Evolutionary conservation across 306 rosid species (phyloP).

Genomic region (Begonia fuchsioides): DNA sequence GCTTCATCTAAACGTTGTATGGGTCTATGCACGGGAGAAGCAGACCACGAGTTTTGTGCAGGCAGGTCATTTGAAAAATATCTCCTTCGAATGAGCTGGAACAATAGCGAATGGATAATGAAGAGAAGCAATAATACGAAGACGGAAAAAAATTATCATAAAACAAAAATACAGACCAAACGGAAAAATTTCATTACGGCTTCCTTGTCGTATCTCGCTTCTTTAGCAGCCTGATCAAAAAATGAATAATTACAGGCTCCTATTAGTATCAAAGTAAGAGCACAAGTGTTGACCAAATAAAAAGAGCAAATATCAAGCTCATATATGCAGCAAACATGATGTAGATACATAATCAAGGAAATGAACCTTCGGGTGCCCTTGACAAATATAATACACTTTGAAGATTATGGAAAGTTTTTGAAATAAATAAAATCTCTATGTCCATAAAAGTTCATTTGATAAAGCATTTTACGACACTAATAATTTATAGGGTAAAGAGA

Average conservation of each 20-base stretch:
- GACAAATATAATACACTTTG: no score
- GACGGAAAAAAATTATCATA: no score
- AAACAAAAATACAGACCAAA: conserved; percentile 38
- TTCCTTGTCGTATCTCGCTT: conserved; percentile 91
- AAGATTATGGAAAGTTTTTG: no score
- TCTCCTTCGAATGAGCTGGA: conserved; percentile 83
- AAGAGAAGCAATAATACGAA: no score
- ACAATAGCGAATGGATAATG: neutral
- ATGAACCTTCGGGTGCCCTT: no score
- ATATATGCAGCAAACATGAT: neutral
- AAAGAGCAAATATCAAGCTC: neutral
- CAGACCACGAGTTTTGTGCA: conserved; percentile 50
- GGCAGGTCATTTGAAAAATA: conserved; percentile 79
- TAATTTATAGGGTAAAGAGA: no score
- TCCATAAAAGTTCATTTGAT: neutral
- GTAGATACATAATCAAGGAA: neutral
- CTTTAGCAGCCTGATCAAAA: conserved; percentile 80
- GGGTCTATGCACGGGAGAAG: conserved; percentile 40
- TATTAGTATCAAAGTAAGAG: no score
- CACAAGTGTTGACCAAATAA: no score
- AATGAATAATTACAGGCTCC: conserved; percentile 6
- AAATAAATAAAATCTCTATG: neutral
- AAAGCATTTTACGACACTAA: neutral
- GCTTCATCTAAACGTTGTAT: conserved; percentile 58
- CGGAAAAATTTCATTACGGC: conserved; percentile 81